Evolutionary conservation across 2,329 filamentous ascomycete genomes (phyloP), one percentile per base, ranked within the genome.

Genomic region (Talaromyces sp.): DNA sequence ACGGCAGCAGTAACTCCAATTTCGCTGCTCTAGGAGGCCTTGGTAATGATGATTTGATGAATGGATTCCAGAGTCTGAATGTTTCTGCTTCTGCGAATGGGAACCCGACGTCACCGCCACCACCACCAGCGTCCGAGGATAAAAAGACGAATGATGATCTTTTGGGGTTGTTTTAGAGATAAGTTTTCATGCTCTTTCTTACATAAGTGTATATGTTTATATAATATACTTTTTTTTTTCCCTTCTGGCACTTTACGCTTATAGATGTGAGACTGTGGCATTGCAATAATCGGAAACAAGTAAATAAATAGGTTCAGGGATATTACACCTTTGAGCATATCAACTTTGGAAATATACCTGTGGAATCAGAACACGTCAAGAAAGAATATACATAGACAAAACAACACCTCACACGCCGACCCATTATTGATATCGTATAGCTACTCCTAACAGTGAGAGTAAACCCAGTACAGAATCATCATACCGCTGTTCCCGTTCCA

Each of bases 61-160:
- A 91, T 69, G 92, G 92, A 0, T 95, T 99, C 69, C 89, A 86
- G 28, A 85, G 85, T 4, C 79, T 99, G 76, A 86, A 90, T 75
- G 78, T 99, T 69, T 83, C 85, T n/a, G n/a, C n/a, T n/a, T n/a
- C n/a, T n/a, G 25, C 25, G 25, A 28, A 28, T 28, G 25, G 25
- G 48, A 48, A 48, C 33, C 41, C 56, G 11, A 53, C 56, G 21
- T 58, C 56, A 2, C 41, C 52, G 19, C 45, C 45, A 33, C 45
- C 28, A 10, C 54, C 67, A 50, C 62, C 72, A 36, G 62, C 67
- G 62, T 64, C 36, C 53, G 67, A 69, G 53, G 62, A 64, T 41
- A 79, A 79, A 70, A 80, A 80, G 72, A 78, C 73, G 56, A 83
- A 82, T 59, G 79, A 83, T 62, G 81, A 84, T 65, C 57, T 63